Evolutionary conservation across 2,329 filamentous ascomycete species (phyloP).

Genomic region (Verticillium tricorpus): DNA sequence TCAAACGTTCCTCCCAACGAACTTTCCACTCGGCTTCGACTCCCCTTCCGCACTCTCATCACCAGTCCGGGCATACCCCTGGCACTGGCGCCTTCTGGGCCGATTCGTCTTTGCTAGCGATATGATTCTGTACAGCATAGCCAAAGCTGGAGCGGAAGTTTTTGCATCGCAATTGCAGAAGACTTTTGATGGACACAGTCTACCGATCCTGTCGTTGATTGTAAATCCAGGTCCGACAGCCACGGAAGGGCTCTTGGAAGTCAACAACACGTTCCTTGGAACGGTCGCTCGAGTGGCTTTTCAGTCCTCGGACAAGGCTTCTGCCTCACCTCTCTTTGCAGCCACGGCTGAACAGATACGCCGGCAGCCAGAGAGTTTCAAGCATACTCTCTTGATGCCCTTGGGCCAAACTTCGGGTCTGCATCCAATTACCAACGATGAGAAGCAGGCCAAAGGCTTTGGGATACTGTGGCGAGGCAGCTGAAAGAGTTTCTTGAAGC

Average conservation of each 20-base stretch:
- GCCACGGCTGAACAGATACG: conserved; percentile 9
- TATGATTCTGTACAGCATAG: conserved; percentile 17
- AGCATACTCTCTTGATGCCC: conserved; percentile 10
- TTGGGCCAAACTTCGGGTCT: conserved; percentile 1
- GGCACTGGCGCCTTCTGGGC: conserved; percentile 6
- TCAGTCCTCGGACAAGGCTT: conserved; percentile 10
- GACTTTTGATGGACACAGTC: conserved; percentile 5
- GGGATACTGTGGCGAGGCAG: conserved; percentile 8
- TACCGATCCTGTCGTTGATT: conserved; percentile 10
- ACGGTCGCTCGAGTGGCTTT: conserved; percentile 3
- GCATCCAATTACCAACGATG: conserved; percentile 6
- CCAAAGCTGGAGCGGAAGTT: conserved; percentile 15
- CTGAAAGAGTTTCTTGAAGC: conserved; percentile 1
- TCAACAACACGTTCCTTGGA: conserved; percentile 4
- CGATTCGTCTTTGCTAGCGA: conserved; percentile 13
- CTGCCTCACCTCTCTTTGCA: conserved; percentile 10
- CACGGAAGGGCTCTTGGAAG: conserved; percentile 3
- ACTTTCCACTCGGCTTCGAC: conserved; percentile 14
- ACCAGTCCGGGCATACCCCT: conserved; percentile 7
- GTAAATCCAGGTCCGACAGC: conserved; percentile 15
- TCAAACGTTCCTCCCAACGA: conserved; percentile 7
- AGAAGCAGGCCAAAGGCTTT: conserved; percentile 8
- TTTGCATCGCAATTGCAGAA: conserved; percentile 14
- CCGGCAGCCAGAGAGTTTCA: conserved; percentile 4
- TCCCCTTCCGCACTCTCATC: conserved; percentile 5